Base-by-base conservation (phyloP, 306 rosid species). In the Gynostemma pentaphyllum region DNA sequence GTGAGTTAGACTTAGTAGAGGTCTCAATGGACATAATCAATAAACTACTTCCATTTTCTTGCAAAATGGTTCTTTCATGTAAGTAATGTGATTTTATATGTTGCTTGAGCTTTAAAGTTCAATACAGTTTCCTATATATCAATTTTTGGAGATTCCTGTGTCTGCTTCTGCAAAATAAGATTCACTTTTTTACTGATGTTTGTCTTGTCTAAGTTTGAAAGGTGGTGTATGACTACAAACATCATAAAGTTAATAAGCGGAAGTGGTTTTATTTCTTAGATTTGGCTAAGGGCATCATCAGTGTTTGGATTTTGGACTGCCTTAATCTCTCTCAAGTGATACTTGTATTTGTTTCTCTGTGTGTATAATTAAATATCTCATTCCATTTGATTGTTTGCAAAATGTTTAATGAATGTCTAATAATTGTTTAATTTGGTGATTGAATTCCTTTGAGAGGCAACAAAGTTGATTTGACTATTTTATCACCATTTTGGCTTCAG, bases 401-500 rank as follows among this genome's bases (percentile, higher is more conserved):
- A 36, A 34, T 27, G 32, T 32, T 57, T 8, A 34, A 16, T 11
- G 10, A 39, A 32, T 19, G 46, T 37, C 44, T 9, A 34, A 57
- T 32, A 36, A 29, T 34, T 5, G 46, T 36, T 57, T 57, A 36
- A 36, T 29, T 11, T 21, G 12, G 46, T 57, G 10, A 57, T 57
- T 57, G 46, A 36, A 57, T 36, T 57, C 4, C n/a, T 57, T 57
- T 57, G 30, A 57, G 64, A 28, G 18, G 46, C 19, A 57, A 36
- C 18, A 18, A 15, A 36, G 28, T 29, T 36, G 6, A 57, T 9
- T 44, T 42, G 40, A 44, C 40, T 44, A 62, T 4, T 44, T 15
- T 62, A 1, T 23, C 66, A 46, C 59, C 39, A 36, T 75, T 69
- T 71, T 47, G 67, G 47, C 62, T 78, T 73, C 87, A 92, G 99